Conservation (phyloP, 371 early-diverging fungal genomes). For the Saksenaea vasiformis region DNA sequence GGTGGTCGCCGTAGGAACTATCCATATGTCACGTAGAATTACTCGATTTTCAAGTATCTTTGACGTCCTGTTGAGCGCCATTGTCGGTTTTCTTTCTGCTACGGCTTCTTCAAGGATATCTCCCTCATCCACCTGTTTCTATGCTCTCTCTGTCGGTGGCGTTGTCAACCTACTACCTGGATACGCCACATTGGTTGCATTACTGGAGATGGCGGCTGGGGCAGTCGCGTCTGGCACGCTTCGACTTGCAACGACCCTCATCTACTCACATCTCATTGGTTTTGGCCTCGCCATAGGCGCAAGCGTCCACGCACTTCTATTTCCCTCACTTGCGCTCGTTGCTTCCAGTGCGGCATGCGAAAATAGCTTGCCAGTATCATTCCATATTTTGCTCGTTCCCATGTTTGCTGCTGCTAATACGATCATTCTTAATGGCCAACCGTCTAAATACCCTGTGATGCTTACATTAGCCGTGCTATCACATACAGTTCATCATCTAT, state of each 20-base stretch:
- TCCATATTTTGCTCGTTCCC: conserved; percentile 29
- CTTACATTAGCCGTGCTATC: conserved; percentile 23
- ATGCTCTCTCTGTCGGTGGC: conserved; percentile 63
- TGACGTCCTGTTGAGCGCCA: conserved; percentile 57
- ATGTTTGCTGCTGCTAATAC: conserved; percentile 25
- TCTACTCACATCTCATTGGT: conserved; percentile 71
- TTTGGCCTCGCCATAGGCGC: conserved; percentile 76
- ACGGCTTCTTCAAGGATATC: conserved; percentile 26
- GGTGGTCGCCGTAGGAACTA: conserved; percentile 48
- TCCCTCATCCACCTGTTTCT: conserved; percentile 41
- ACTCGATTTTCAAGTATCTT: conserved; percentile 63
- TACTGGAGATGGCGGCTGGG: conserved; percentile 77
- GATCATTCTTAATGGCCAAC: conserved; percentile 19
- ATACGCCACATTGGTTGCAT: conserved; percentile 62
- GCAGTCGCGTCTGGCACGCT: conserved; percentile 80
- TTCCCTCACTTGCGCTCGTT: conserved; percentile 22
- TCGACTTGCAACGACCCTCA: conserved; percentile 67
- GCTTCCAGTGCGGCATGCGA: conserved; percentile 21
- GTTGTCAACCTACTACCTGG: conserved; percentile 69
- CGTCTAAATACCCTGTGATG: conserved; percentile 25
- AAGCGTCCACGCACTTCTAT: conserved; percentile 37
- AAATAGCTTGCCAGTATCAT: conserved; percentile 19
- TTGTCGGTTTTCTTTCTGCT: conserved; percentile 59
- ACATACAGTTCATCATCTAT: conserved; percentile 22
- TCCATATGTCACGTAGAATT: conserved; percentile 56